These are phyloP conservation scores for Coprinellus micaceus DNA, from an alignment of 768 basidiomycete species.

Conservation along the genomic window DNA sequence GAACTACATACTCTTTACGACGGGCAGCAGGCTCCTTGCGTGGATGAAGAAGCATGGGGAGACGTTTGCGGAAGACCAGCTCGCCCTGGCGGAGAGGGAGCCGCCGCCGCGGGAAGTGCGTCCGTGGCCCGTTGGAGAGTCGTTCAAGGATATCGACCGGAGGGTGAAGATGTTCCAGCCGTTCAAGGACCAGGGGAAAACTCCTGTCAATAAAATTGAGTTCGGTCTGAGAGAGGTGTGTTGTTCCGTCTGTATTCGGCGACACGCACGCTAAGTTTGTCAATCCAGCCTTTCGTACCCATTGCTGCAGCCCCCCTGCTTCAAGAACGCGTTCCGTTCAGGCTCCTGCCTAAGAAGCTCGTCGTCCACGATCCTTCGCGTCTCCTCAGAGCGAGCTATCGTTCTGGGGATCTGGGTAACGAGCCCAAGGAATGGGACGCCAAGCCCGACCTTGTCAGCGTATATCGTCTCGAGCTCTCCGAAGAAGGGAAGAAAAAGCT, in stretches of 20 bases:
- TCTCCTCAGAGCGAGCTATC: conserved; percentile 21
- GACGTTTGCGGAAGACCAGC: conserved; percentile 27
- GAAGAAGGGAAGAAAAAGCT: background rate
- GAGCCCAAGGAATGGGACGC: background rate
- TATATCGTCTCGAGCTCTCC: conserved; percentile 7
- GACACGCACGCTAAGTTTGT: background rate
- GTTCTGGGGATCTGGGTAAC: background rate
- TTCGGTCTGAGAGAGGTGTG: background rate
- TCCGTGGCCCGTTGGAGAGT: conserved; percentile 24
- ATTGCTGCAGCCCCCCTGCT: conserved; percentile 14
- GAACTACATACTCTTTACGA: conserved; percentile 19
- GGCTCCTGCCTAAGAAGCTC: conserved; percentile 38
- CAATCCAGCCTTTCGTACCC: background rate
- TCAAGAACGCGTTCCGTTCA: conserved; percentile 30
- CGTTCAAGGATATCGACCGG: conserved; percentile 19
- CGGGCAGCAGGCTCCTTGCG: conserved; percentile 33
- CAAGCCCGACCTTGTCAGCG: background rate
- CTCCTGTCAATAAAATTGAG: conserved; percentile 8
- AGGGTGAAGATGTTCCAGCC: conserved; percentile 6
- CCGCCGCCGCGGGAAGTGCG: conserved; percentile 28
- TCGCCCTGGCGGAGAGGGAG: conserved; percentile 34
- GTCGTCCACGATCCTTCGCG: conserved; percentile 42
- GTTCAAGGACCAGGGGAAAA: conserved; percentile 1
- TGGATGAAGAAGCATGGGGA: conserved; percentile 36
- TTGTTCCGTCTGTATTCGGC: background rate